Conservation (phyloP, 352 stramenopile genomes). For the Globisporangium alternatum region DNA sequence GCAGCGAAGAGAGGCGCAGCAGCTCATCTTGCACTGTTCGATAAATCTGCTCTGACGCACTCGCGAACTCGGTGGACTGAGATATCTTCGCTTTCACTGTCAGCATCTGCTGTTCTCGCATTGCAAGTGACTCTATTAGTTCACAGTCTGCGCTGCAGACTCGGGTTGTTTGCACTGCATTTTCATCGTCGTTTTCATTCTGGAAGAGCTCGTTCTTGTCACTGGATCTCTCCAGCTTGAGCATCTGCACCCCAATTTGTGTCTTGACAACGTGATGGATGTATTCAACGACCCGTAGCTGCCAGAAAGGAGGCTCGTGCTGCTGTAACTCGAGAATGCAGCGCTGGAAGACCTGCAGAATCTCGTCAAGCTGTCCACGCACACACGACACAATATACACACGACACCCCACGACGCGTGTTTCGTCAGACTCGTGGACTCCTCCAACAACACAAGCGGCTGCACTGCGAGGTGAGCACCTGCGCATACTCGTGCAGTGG, state of each 20-base stretch:
- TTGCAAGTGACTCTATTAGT: background rate
- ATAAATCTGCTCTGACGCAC: constrained; percentile 9
- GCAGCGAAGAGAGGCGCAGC: constrained; percentile 3
- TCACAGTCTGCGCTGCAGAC: background rate
- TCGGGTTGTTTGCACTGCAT: background rate
- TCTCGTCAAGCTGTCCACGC: constrained; percentile 23
- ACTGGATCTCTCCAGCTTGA: background rate
- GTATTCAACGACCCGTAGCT: constrained; percentile 41
- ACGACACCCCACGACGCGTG: background rate
- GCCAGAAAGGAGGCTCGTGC: constrained; percentile 53
- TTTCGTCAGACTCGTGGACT: background rate
- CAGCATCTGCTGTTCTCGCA: background rate
- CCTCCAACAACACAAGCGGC: background rate
- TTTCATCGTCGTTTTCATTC: background rate
- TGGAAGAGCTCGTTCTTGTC: background rate
- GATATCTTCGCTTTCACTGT: background rate
- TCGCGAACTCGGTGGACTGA: background rate
- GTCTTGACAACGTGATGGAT: constrained; percentile 28
- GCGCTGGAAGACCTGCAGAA: constrained; percentile 31
- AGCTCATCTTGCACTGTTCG: constrained; percentile 6
- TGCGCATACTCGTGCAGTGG: constrained; percentile 31
- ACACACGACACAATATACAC: constrained; percentile 4
- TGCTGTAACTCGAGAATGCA: constrained; percentile 27
- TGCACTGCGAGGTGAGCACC: constrained; percentile 15
- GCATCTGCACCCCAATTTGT: constrained; percentile 4